phyloP scores from a whole-genome alignment of 331 rosid genomes.

The Spiraea crenata region DNA sequence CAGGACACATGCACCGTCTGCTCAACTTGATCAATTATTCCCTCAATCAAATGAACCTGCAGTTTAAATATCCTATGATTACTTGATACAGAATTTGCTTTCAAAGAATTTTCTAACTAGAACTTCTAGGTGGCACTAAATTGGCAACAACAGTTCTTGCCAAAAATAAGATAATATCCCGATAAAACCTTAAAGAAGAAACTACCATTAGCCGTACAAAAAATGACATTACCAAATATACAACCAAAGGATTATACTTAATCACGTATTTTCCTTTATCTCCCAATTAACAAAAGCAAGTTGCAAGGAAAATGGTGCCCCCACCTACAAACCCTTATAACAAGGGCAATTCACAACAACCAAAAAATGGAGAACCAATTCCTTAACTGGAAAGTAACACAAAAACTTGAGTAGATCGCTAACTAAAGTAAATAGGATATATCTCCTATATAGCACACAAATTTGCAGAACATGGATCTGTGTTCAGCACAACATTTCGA shows the following conservation, averaged over 20 bases:
- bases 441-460: background rate
- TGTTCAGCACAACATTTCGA: background rate
- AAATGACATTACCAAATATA: background rate
- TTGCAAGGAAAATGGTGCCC: background rate
- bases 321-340: background rate
- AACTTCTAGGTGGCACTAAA: no score
- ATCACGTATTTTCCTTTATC: background rate
- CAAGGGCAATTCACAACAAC: background rate
- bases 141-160: no score
- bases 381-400: background rate
- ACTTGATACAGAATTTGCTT: background rate
- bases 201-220: background rate
- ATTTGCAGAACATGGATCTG: no score
- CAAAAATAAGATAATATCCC: no score
- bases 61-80: background rate
- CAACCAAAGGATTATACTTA: background rate
- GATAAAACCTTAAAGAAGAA: background rate
- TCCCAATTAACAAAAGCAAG: background rate
- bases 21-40: slow-evolving; percentile 94
- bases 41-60: slow-evolving; percentile 99
- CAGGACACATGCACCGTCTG: slow-evolving; percentile 92
- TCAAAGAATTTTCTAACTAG: background rate
- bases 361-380: background rate
- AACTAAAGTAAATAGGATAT: background rate
- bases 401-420: no score